Conservation (phyloP, 306 rosid species). For the Prinsepia uniflora region DNA sequence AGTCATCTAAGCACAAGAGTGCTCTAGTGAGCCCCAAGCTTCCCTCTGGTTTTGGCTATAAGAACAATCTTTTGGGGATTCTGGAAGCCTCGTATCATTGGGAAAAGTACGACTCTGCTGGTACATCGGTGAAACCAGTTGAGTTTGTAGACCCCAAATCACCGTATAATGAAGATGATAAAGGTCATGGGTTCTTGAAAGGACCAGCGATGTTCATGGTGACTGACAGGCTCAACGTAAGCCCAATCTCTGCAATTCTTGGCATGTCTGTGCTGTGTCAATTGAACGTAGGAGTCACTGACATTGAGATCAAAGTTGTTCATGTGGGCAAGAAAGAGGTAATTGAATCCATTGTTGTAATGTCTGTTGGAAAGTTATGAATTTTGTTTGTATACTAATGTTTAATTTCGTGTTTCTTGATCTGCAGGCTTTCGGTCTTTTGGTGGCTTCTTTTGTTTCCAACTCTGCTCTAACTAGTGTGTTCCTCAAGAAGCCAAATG, state of each 20-base stretch:
- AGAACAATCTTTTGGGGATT: not conserved
- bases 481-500: not conserved
- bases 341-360: not conserved
- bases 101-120: too few relatives aligned
- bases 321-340: not conserved
- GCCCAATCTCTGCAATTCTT: not conserved
- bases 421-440: not conserved
- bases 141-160: not conserved
- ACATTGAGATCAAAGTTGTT: not conserved
- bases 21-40: conserved; percentile 10
- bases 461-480: not conserved
- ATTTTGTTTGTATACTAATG: too few relatives aligned
- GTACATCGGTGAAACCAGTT: not conserved
- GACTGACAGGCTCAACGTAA: not conserved
- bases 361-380: too few relatives aligned
- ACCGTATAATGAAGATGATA: not conserved
- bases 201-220: not conserved
- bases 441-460: not conserved
- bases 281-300: not conserved
- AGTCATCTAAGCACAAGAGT: not conserved
- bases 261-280: not conserved
- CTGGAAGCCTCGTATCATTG: not conserved
- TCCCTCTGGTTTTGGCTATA: not conserved
- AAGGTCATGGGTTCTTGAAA: not conserved
- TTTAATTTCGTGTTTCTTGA: too few relatives aligned